phyloP scores from a whole-genome alignment of 495 filamentous ascomycete genomes.

The Clohesyomyces aquaticus region DNA sequence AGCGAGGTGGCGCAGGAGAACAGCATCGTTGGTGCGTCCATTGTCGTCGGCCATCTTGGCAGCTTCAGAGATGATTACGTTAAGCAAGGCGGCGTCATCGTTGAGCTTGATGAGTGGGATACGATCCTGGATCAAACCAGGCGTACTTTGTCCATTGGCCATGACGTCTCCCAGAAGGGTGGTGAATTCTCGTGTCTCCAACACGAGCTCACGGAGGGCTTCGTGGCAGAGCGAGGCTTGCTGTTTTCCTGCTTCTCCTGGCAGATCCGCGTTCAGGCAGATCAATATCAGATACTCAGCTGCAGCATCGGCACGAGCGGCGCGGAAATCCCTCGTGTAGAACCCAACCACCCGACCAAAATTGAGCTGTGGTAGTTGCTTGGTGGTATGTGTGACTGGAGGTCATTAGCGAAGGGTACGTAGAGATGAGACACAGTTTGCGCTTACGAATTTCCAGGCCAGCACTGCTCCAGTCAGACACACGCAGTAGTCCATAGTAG shows the following conservation, averaged over 20 bases:
- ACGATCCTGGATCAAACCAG: constrained; percentile 87
- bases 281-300: constrained; percentile 93
- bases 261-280: constrained; percentile 87
- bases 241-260: constrained; percentile 68
- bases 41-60: constrained; percentile 91
- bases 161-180: constrained; percentile 89
- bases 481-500: constrained; percentile 89
- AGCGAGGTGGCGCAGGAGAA: constrained; percentile 90
- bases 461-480: constrained; percentile 70
- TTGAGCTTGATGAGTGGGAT: constrained; percentile 77
- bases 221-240: constrained; percentile 88
- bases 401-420: constrained; percentile 49
- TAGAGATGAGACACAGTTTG: constrained; percentile 29
- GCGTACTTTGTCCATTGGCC: constrained; percentile 76
- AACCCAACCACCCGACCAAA: constrained; percentile 91
- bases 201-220: constrained; percentile 88
- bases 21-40: constrained; percentile 87
- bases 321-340: constrained; percentile 94
- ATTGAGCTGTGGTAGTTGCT: constrained; percentile 83
- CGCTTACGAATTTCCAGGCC: constrained; percentile 73
- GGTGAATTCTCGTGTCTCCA: constrained; percentile 93
- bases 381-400: constrained; percentile 67
- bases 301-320: constrained; percentile 80
- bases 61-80: constrained; percentile 84
- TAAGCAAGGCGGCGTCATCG: constrained; percentile 80